A percentile compares a stretch with the other conserved stretches of the same genome.
Conservation (phyloP, 352 stramenopile species). For the Globisporangium iwayamae region DNA sequence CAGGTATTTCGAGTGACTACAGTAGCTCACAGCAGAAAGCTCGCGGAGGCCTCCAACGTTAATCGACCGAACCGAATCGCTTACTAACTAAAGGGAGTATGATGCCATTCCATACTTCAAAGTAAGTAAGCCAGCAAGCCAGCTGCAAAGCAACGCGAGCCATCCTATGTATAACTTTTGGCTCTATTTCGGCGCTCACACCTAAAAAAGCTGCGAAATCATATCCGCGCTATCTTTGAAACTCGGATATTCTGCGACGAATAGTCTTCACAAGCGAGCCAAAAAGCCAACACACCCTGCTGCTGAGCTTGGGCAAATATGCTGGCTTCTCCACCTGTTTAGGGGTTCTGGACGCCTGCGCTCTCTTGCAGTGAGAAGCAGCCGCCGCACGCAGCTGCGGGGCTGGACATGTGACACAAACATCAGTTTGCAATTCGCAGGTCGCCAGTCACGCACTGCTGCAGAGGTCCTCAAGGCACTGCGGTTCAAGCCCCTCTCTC, state of each 20-base stretch:
- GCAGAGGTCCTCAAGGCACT: constrained; percentile 8
- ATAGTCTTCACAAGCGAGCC: constrained; percentile 2
- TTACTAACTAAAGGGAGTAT: background rate
- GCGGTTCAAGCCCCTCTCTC: constrained; percentile 3
- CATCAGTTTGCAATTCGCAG: constrained; percentile 62
- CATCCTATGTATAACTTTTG: background rate
- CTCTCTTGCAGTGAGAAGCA: constrained; percentile 16
- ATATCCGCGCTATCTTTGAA: constrained; percentile 7
- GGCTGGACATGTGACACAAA: constrained; percentile 23
- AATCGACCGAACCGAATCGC: background rate
- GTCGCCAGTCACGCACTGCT: constrained; percentile 12
- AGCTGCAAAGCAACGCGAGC: background rate
- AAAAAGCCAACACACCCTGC: background rate
- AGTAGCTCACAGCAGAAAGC: background rate
- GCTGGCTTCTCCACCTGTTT: constrained; percentile 6
- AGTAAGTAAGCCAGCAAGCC: background rate
- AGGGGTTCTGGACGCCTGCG: constrained; percentile 1
- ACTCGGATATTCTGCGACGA: background rate
- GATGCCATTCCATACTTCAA: too few relatives aligned
- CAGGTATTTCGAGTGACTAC: background rate
- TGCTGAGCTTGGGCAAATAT: background rate
- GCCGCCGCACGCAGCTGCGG: constrained; percentile 30
- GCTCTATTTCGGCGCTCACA: background rate
- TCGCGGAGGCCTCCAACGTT: background rate
- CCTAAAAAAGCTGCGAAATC: constrained; percentile 8